These are phyloP conservation scores for Solanum hybrid DNA, from an alignment of 305 asterid genomes.

Conservation along the genomic window DNA sequence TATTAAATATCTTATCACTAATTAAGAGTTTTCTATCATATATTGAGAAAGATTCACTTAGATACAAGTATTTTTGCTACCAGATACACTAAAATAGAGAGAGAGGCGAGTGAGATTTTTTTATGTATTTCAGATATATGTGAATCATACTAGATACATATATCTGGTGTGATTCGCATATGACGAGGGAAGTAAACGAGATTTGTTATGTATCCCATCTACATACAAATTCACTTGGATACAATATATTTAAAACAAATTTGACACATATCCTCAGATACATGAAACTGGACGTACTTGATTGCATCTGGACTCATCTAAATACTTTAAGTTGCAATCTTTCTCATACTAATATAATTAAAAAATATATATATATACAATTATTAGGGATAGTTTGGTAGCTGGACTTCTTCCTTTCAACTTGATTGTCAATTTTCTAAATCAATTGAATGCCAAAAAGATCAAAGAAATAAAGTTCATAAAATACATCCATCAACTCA, in stretches of 20 bases:
- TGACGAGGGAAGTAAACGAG: rapidly evolving
- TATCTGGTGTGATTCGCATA: background rate
- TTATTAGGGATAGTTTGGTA: background rate
- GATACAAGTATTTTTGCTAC: too few species aligned
- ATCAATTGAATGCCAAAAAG: background rate
- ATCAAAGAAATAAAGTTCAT: background rate
- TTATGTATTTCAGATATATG: too few species aligned
- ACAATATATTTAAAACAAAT: too few species aligned
- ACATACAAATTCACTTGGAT: rapidly evolving
- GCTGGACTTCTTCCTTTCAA: background rate
- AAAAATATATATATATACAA: too few species aligned
- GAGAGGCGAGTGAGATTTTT: background rate
- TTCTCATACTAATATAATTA: background rate
- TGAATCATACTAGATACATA: too few species aligned
- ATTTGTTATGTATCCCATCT: too few species aligned
- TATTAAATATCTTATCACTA: too few species aligned
- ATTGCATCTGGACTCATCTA: too few species aligned
- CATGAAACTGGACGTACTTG: too few species aligned
- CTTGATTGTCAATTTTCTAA: background rate
- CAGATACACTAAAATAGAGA: too few species aligned
- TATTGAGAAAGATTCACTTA: too few species aligned
- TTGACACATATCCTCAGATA: background rate
- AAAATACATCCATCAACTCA: background rate
- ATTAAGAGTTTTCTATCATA: too few species aligned
- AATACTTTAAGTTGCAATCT: background rate